Percentiles rank a stretch among this genome's conserved stretches.
Evolutionary conservation across 2,329 filamentous ascomycete genomes (phyloP).

Genomic region (Cladosporium halotolerans): DNA sequence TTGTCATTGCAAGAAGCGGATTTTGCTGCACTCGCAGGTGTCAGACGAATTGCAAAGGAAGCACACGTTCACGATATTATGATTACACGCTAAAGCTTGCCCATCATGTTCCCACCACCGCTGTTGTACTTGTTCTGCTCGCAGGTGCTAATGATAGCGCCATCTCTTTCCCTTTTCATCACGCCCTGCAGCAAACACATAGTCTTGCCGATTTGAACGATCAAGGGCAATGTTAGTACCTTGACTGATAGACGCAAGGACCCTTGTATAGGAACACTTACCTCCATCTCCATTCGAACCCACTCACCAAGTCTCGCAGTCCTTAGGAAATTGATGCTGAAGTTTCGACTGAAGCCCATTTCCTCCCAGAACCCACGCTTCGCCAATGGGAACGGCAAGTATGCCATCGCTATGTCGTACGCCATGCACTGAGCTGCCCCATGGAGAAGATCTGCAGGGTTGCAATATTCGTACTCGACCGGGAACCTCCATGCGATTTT

Average conservation of each 20-base stretch:
- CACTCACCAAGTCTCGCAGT: slow-evolving; percentile 19
- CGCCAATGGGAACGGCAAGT: slow-evolving; percentile 9
- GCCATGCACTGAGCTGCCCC: slow-evolving; percentile 21
- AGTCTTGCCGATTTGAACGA: slow-evolving; percentile 16
- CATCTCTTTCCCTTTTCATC: slow-evolving; percentile 21
- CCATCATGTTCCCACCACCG: slow-evolving; percentile 11
- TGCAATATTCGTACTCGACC: slow-evolving; percentile 20
- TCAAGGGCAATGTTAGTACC: not conserved
- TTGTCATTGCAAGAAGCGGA: too few relatives aligned
- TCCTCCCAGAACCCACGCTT: slow-evolving; percentile 19
- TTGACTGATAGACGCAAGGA: too few relatives aligned
- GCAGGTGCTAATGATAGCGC: slow-evolving; percentile 19
- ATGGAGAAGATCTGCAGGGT: slow-evolving; percentile 20
- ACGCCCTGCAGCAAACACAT: slow-evolving; percentile 18
- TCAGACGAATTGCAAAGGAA: too few relatives aligned
- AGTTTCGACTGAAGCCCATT: slow-evolving; percentile 19
- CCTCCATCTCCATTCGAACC: slow-evolving; percentile 18
- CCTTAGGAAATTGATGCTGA: slow-evolving; percentile 19
- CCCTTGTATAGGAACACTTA: slow-evolving; percentile 1
- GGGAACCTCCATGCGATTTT: slow-evolving; percentile 15
- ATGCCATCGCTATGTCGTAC: slow-evolving; percentile 21
- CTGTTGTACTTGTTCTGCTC: slow-evolving; percentile 24
- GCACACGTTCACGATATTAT: not conserved
- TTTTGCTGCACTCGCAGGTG: too few relatives aligned
- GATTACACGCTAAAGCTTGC: not conserved